Evolutionary conservation across 345 rosid species (phyloP).

Genomic region (Turnera subulata): DNA sequence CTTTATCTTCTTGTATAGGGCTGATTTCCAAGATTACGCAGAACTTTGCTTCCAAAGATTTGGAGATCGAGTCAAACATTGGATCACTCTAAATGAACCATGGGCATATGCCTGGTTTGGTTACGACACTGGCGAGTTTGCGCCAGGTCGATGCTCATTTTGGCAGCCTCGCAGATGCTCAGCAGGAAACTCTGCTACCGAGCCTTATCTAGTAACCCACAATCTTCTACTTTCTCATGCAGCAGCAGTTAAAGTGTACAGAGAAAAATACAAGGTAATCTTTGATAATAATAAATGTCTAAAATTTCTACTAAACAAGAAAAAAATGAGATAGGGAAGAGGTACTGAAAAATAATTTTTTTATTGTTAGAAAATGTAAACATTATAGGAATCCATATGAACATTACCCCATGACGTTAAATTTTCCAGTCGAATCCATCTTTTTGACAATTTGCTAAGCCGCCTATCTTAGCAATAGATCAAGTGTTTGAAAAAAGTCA

Average conservation of each 20-base stretch:
- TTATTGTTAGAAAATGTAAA: no score
- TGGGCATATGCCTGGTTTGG: not conserved
- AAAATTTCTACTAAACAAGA: no score
- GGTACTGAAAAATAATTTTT: no score
- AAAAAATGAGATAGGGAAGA: no score
- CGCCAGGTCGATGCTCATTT: slow-evolving; percentile 10
- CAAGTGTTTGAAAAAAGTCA: no score
- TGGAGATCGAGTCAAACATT: slow-evolving; percentile 4
- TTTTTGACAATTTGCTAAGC: no score
- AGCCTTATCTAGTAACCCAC: slow-evolving; percentile 10
- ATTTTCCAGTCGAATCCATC: no score
- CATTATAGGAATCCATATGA: no score
- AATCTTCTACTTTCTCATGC: slow-evolving; percentile 2
- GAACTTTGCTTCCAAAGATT: slow-evolving; percentile 6
- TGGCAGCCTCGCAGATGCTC: not conserved
- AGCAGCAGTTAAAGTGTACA: slow-evolving; percentile 1
- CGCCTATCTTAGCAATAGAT: no score
- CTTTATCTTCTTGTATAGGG: not conserved
- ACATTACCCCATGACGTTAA: no score
- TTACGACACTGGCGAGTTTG: not conserved
- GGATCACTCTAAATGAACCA: slow-evolving; percentile 10
- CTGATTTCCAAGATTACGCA: slow-evolving; percentile 8
- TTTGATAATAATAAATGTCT: no score
- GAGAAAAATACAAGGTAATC: slow-evolving; percentile 8
- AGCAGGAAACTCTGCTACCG: slow-evolving; percentile 9